Evolutionary conservation across 768 basidiomycete species (phyloP).

Genomic region (Trichaptum fuscoviolaceum): DNA sequence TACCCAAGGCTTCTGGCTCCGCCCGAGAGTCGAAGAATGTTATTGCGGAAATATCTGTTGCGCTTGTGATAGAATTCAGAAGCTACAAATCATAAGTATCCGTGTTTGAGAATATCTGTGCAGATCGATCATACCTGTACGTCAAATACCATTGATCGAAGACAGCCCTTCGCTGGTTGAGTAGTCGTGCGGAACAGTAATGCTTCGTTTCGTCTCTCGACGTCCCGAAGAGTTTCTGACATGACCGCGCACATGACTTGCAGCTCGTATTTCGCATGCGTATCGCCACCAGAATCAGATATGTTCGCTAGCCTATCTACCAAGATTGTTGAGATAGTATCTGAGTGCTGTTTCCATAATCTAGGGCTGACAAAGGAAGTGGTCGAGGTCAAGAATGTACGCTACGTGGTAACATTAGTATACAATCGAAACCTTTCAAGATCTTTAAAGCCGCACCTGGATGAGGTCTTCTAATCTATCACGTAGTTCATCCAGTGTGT

Average conservation of each 20-base stretch:
- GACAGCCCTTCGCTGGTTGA: constrained; percentile 49
- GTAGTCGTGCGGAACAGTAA: constrained; percentile 69
- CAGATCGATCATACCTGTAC: constrained; percentile 34
- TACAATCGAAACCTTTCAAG: background rate
- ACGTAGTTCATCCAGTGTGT: constrained; percentile 50
- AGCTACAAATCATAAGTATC: constrained; percentile 35
- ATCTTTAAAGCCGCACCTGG: constrained; percentile 39
- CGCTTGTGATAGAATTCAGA: constrained; percentile 69
- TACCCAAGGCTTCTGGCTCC: constrained; percentile 8
- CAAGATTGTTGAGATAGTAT: constrained; percentile 43
- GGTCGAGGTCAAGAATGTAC: constrained; percentile 62
- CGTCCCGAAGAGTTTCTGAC: constrained; percentile 57
- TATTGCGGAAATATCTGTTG: constrained; percentile 54
- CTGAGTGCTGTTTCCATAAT: constrained; percentile 53
- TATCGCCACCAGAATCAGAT: constrained; percentile 21
- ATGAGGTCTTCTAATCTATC: constrained; percentile 49
- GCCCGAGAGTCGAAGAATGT: constrained; percentile 50
- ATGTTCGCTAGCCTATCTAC: constrained; percentile 27
- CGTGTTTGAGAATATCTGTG: background rate
- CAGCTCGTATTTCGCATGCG: constrained; percentile 33
- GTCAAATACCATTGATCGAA: constrained; percentile 57
- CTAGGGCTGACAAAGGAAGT: constrained; percentile 73
- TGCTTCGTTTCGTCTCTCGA: constrained; percentile 74
- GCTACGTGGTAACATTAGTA: constrained; percentile 32
- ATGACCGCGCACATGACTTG: constrained; percentile 45